These are phyloP conservation scores for Pilatotrama ljubarskyi DNA, from an alignment of 768 basidiomycete species.

Conservation along the genomic window DNA sequence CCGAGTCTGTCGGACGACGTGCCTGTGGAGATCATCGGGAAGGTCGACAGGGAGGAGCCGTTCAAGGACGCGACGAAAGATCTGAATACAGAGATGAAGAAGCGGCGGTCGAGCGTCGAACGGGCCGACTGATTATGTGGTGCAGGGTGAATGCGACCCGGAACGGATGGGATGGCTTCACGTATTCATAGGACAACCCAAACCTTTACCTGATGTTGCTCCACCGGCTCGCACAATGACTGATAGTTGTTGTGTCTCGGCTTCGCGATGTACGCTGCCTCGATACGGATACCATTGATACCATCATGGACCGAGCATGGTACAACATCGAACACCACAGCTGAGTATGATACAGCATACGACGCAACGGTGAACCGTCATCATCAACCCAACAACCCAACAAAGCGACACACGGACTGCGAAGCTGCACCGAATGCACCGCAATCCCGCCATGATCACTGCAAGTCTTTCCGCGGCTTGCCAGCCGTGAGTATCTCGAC, in stretches of 20 bases:
- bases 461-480: conserved; percentile 33
- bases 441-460: too few species aligned
- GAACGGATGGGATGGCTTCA: neutral
- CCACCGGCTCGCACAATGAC: too few species aligned
- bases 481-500: conserved; percentile 83
- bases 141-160: neutral
- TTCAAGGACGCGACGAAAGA: conserved; percentile 67
- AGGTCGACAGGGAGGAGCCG: conserved; percentile 52
- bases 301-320: too few species aligned
- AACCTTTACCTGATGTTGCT: neutral
- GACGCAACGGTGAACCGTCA: neutral
- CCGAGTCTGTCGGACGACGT: conserved; percentile 67
- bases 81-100: conserved; percentile 63
- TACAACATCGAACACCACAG: too few species aligned
- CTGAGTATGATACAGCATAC: too few species aligned
- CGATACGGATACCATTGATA: too few species aligned
- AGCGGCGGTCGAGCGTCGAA: conserved; percentile 20
- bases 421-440: too few species aligned
- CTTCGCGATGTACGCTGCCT: too few species aligned
- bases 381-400: neutral
- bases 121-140: neutral
- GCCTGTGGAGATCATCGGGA: conserved; percentile 61
- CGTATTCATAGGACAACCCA: too few species aligned
- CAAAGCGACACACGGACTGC: conserved; percentile 1
- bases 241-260: too few species aligned